phyloP scores from a whole-genome alignment of 305 asterid species.

The Ajuga reptans region DNA sequence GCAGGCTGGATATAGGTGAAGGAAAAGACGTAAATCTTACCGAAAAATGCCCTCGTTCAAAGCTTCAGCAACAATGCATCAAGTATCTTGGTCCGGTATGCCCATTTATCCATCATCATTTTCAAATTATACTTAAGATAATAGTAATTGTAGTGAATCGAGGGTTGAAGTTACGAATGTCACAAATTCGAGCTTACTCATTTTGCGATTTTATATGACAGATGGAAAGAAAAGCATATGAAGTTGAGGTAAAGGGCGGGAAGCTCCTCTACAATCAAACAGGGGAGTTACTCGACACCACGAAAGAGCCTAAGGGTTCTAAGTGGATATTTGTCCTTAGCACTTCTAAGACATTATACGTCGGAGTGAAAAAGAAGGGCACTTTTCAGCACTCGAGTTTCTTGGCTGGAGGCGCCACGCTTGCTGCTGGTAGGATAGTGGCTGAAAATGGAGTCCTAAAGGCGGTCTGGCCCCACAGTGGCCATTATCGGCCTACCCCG shows the following conservation, averaged over 20 bases:
- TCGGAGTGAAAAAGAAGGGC: conserved; percentile 57
- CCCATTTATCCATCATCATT: neutral
- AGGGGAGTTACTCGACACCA: conserved; percentile 41
- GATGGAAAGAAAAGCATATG: conserved; percentile 58
- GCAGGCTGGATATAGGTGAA: conserved; percentile 61
- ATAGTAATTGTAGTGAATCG: too few species aligned
- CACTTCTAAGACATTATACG: conserved; percentile 42
- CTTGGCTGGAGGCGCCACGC: conserved; percentile 56
- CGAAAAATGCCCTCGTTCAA: conserved; percentile 51
- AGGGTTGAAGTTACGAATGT: too few species aligned
- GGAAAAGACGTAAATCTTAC: conserved; percentile 48
- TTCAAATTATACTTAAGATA: neutral
- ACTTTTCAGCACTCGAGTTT: conserved; percentile 61
- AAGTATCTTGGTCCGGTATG: conserved; percentile 61
- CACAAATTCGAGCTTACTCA: neutral
- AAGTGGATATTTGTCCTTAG: conserved; percentile 62
- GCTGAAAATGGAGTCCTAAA: conserved; percentile 44
- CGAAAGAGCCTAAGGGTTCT: conserved; percentile 34
- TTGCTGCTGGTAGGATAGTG: conserved; percentile 60
- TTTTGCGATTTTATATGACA: conserved; percentile 13
- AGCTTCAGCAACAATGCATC: conserved; percentile 67
- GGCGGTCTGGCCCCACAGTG: conserved; percentile 75
- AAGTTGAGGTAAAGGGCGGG: conserved; percentile 39
- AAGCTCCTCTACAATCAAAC: conserved; percentile 40
- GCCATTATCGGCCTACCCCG: conserved; percentile 56